Evolutionary conservation across 768 basidiomycete genomes (phyloP).

Genomic region (Russula emetica): DNA sequence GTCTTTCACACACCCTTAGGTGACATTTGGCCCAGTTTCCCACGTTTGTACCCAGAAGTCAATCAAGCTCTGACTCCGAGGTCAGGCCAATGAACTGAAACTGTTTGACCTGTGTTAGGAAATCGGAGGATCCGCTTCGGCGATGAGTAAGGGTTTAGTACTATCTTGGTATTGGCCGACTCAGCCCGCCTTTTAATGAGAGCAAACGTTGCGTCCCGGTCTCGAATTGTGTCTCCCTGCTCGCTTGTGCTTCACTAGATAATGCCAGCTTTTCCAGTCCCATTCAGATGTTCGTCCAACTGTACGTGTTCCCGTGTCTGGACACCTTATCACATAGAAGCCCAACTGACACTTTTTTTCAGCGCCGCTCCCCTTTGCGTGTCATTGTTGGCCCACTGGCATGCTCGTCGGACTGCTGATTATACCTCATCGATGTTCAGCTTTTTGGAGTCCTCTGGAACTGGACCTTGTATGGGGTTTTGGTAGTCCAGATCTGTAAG

Average conservation of each 20-base stretch:
- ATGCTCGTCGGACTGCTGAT: background rate
- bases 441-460: slow-evolving; percentile 19
- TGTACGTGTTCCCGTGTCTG: background rate
- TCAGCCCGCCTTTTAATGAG: background rate
- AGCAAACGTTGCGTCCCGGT: background rate
- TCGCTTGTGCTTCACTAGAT: background rate
- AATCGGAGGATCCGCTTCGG: background rate
- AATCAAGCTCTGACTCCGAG: background rate
- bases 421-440: background rate
- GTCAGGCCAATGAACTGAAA: background rate
- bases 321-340: background rate
- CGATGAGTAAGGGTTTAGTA: background rate
- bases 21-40: background rate
- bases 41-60: background rate
- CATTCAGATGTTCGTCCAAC: background rate
- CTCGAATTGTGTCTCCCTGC: background rate
- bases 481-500: slow-evolving; percentile 16
- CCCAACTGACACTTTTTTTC: background rate
- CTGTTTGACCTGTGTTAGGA: background rate
- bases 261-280: background rate
- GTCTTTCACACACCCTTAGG: background rate
- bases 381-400: background rate
- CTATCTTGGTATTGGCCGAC: background rate
- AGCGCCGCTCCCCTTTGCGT: slow-evolving; percentile 16
- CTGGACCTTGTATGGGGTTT: slow-evolving; percentile 13